A percentile compares a stretch with the other conserved stretches of the same genome.
These are phyloP conservation scores for Trichoderma lentiforme DNA, from an alignment of 2,329 filamentous ascomycete genomes.

Conservation along the genomic window DNA sequence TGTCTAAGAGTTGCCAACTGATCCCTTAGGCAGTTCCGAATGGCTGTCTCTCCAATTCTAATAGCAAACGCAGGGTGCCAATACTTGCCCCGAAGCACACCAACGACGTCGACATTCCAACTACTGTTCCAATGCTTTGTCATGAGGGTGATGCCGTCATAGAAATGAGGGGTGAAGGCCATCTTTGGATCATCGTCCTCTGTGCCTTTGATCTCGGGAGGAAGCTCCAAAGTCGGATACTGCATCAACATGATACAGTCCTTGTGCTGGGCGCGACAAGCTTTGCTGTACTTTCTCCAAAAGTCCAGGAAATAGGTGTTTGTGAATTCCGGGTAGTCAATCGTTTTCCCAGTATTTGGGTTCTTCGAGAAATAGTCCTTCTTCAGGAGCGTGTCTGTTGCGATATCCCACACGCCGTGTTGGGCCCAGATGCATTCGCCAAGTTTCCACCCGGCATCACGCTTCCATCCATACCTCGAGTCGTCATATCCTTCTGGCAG, in stretches of 20 bases:
- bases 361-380: slow-evolving; percentile 87
- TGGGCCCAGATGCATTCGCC: slow-evolving; percentile 98
- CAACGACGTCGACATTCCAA: slow-evolving; percentile 96
- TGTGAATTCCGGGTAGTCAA: slow-evolving; percentile 83
- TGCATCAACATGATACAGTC: slow-evolving; percentile 87
- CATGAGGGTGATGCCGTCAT: slow-evolving; percentile 93
- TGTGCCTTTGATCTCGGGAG: slow-evolving; percentile 82
- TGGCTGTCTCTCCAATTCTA: slow-evolving; percentile 88
- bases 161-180: slow-evolving; percentile 93
- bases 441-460: slow-evolving; percentile 83
- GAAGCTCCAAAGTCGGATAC: slow-evolving; percentile 86
- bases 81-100: slow-evolving; percentile 85
- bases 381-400: slow-evolving; percentile 69
- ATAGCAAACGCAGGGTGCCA: slow-evolving; percentile 86
- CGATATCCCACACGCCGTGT: slow-evolving; percentile 90
- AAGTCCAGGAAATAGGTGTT: slow-evolving; percentile 89
- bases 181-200: slow-evolving; percentile 84
- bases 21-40: slow-evolving; percentile 87
- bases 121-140: slow-evolving; percentile 98
- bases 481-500: slow-evolving; percentile 80
- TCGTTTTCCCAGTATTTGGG: slow-evolving; percentile 66
- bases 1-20: slow-evolving; percentile 79
- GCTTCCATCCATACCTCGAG: slow-evolving; percentile 82
- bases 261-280: slow-evolving; percentile 72
- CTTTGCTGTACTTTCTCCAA: slow-evolving; percentile 72